A percentile compares a stretch with the other conserved stretches of the same genome.
Evolutionary conservation across 371 early-diverging fungal species (phyloP).

Genomic region (Thermomucor indicae-seudaticae): DNA sequence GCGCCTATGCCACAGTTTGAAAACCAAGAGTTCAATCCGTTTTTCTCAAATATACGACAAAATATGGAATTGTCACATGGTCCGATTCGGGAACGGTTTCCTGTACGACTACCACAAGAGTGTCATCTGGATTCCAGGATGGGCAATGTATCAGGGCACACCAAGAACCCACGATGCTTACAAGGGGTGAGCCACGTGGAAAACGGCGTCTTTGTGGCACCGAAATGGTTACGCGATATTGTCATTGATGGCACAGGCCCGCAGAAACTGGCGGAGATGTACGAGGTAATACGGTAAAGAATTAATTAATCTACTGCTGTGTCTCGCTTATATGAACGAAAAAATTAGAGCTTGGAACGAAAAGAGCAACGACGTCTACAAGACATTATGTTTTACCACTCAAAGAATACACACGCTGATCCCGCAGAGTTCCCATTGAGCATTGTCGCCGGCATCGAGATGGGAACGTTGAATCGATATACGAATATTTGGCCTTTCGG

Average conservation of each 20-base stretch:
- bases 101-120: constrained; percentile 20
- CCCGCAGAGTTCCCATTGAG: constrained; percentile 48
- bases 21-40: constrained; percentile 33
- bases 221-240: constrained; percentile 27
- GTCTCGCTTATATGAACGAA: not conserved
- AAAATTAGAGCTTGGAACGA: constrained; percentile 48
- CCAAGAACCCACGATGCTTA: constrained; percentile 9
- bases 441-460: constrained; percentile 63
- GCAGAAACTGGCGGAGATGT: constrained; percentile 32
- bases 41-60: constrained; percentile 35
- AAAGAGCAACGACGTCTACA: constrained; percentile 61
- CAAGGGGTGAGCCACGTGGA: constrained; percentile 19
- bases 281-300: constrained; percentile 23
- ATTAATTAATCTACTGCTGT: not conserved
- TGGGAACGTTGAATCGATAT: constrained; percentile 71
- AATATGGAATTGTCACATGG: constrained; percentile 24
- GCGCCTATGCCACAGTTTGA: no score
- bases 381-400: constrained; percentile 56
- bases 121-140: no score
- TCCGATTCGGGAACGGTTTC: constrained; percentile 23
- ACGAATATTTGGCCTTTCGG: constrained; percentile 76
- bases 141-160: not conserved
- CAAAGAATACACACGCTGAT: constrained; percentile 32
- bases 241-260: constrained; percentile 24
- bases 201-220: constrained; percentile 12